A percentile compares a stretch with the other conserved stretches of the same genome.
Evolutionary conservation across 2,329 filamentous ascomycete genomes (phyloP).

Genomic region (Xylaria sp.): DNA sequence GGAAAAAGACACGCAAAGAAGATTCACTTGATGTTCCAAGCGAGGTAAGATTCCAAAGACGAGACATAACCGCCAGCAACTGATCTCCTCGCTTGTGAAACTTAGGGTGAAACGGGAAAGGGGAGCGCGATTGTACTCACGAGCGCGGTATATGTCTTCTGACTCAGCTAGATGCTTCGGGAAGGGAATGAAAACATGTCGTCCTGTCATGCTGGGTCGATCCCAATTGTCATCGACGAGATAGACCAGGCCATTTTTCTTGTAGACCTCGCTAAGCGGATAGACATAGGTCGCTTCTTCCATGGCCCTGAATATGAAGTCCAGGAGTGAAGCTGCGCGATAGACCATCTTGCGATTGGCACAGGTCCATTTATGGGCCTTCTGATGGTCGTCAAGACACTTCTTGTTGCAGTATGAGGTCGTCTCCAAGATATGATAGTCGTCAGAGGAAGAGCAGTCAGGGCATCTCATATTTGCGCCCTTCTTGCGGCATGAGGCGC

Average conservation of each 20-base stretch:
- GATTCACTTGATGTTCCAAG: background rate
- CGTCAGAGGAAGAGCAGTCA: conserved; percentile 22
- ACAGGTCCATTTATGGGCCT: conserved; percentile 25
- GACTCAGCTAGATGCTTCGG: conserved; percentile 19
- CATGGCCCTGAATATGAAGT: conserved; percentile 17
- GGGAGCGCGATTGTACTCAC: conserved; percentile 19
- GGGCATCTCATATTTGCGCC: conserved; percentile 31
- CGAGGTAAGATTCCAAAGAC: background rate
- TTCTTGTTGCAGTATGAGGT: conserved; percentile 38
- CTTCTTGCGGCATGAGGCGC: conserved; percentile 30
- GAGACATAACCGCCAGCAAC: background rate
- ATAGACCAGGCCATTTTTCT: conserved; percentile 24
- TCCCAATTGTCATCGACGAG: conserved; percentile 20
- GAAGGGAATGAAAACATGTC: conserved; percentile 29
- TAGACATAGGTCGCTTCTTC: conserved; percentile 24
- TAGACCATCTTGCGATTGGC: conserved; percentile 25
- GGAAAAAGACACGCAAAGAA: background rate
- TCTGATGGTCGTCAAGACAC: conserved; percentile 23
- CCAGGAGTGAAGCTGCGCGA: conserved; percentile 19
- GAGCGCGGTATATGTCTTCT: background rate
- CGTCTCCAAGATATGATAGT: conserved; percentile 18
- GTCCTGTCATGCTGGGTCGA: conserved; percentile 33
- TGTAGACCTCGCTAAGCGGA: conserved; percentile 8
- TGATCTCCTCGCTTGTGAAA: no score
- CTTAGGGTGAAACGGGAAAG: background rate